phyloP scores from a whole-genome alignment of 2,329 filamentous ascomycete species.

The Xylariaceae sp. region DNA sequence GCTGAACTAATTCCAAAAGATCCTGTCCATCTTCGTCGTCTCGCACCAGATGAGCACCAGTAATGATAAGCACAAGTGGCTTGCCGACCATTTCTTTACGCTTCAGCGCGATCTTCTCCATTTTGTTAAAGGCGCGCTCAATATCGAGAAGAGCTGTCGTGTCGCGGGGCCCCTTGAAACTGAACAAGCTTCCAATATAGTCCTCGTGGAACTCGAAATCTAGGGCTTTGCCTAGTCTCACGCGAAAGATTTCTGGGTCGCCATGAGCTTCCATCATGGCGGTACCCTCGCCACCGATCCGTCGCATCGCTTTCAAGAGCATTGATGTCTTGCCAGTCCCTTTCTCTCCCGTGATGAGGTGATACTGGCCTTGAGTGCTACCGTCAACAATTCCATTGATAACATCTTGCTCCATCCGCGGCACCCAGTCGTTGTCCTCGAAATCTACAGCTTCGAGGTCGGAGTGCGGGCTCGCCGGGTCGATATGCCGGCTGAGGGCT shows the following conservation, averaged over 20 bases:
- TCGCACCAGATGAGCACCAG: constrained; percentile 82
- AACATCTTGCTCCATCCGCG: constrained; percentile 71
- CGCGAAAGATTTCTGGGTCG: constrained; percentile 88
- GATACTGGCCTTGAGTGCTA: constrained; percentile 71
- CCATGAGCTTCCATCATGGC: constrained; percentile 95
- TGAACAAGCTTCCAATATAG: constrained; percentile 93
- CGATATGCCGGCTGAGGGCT: constrained; percentile 32
- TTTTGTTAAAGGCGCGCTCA: constrained; percentile 91
- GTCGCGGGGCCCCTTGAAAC: constrained; percentile 85
- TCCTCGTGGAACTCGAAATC: constrained; percentile 97
- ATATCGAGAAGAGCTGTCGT: constrained; percentile 89
- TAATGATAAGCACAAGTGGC: constrained; percentile 84
- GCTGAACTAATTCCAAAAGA: constrained; percentile 89
- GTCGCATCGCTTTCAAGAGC: constrained; percentile 89
- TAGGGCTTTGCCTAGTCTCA: constrained; percentile 83
- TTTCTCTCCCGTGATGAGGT: constrained; percentile 88
- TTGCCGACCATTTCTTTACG: constrained; percentile 55
- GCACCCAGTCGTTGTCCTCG: constrained; percentile 51
- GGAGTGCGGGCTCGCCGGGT: constrained; percentile 9
- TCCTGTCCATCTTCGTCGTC: constrained; percentile 91
- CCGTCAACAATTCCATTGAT: constrained; percentile 82
- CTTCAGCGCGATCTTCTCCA: constrained; percentile 86
- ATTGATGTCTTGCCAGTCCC: constrained; percentile 94
- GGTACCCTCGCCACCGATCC: constrained; percentile 79
- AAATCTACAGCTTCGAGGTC: constrained; percentile 7